phyloP scores from a whole-genome alignment of 352 stramenopile genomes.

The Phytophthora pinifolia region DNA sequence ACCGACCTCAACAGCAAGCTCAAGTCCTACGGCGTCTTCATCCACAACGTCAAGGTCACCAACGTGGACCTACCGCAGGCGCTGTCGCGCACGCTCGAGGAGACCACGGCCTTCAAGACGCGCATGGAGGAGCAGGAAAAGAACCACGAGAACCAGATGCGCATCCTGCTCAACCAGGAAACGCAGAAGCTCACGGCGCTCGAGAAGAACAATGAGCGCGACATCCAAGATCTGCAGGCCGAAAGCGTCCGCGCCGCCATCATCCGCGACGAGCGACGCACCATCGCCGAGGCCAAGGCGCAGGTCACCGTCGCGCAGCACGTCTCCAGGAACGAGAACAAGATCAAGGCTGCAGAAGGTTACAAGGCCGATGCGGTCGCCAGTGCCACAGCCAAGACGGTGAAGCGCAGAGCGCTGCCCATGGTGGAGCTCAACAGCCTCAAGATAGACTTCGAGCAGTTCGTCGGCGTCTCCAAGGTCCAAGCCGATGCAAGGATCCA shows the following conservation, averaged over 20 bases:
- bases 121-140: constrained; percentile 90
- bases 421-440: constrained; percentile 59
- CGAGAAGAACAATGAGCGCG: constrained; percentile 78
- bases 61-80: constrained; percentile 70
- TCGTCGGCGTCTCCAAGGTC: constrained; percentile 64
- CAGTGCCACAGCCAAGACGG: constrained; percentile 47
- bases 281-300: constrained; percentile 69
- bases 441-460: constrained; percentile 65
- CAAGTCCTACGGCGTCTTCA: constrained; percentile 69
- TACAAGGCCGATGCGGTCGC: constrained; percentile 69
- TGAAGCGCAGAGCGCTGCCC: constrained; percentile 60
- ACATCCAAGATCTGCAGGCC: constrained; percentile 71
- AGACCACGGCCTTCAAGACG: constrained; percentile 86
- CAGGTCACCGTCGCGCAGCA: constrained; percentile 75
- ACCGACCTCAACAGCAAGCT: constrained; percentile 82
- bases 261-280: constrained; percentile 76
- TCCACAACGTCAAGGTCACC: constrained; percentile 89
- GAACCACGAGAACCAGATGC: constrained; percentile 86
- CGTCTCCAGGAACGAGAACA: constrained; percentile 53
- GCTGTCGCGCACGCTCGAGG: constrained; percentile 72
- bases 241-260: constrained; percentile 71
- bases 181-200: constrained; percentile 81
- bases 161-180: constrained; percentile 83
- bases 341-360: constrained; percentile 68
- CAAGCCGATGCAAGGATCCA: constrained; percentile 67